Evolutionary conservation across 129 eudicot species (phyloP).

Genomic region (Dittrichia graveolens): DNA sequence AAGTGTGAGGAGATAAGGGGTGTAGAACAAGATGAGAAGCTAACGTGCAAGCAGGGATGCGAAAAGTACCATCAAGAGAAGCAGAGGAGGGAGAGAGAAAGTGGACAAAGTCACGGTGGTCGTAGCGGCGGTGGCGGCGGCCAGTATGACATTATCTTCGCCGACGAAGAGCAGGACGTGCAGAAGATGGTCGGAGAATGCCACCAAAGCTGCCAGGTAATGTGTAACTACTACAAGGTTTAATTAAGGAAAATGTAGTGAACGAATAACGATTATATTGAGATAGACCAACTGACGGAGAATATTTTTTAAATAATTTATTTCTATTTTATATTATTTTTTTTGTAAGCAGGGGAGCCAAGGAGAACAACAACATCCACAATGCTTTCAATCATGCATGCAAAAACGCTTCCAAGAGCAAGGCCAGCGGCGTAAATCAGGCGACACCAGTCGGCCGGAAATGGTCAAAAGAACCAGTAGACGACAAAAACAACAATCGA

Average conservation of each 20-base stretch:
- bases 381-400: slow-evolving; percentile 33
- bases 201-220: slow-evolving; percentile 32
- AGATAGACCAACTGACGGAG: too few species aligned
- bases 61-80: slow-evolving; percentile 33
- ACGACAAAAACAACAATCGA: slow-evolving; percentile 19
- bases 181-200: slow-evolving; percentile 13
- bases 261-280: too few species aligned
- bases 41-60: slow-evolving; percentile 36
- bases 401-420: slow-evolving; percentile 19
- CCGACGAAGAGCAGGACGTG: slow-evolving; percentile 14
- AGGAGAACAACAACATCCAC: slow-evolving; percentile 30
- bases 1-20: slow-evolving; percentile 39
- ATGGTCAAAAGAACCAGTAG: not conserved
- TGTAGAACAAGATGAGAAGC: not conserved
- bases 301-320: too few species aligned
- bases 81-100: slow-evolving; percentile 20
- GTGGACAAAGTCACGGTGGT: not conserved
- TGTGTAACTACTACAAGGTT: not conserved
- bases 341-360: slow-evolving; percentile 22
- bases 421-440: not conserved
- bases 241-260: too few species aligned
- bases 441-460: not conserved
- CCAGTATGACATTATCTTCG: slow-evolving; percentile 29
- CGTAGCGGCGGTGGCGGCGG: not conserved
- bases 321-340: not conserved